Percentiles rank a stretch among this genome's conserved stretches.
These are phyloP conservation scores for Halenospora varia DNA, from an alignment of 495 filamentous ascomycete genomes.

Conservation along the genomic window DNA sequence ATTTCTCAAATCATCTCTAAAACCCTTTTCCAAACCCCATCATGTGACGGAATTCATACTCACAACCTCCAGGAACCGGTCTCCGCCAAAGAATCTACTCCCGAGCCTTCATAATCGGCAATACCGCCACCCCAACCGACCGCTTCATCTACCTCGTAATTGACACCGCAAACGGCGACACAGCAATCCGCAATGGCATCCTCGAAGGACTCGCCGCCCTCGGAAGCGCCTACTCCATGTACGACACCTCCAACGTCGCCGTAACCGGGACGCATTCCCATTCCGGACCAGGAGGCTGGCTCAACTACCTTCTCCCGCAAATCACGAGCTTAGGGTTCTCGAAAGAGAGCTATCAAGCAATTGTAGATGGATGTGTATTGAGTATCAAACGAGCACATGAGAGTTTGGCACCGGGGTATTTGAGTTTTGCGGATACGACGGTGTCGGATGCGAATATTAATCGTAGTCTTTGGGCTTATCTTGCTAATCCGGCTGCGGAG, in stretches of 20 bases:
- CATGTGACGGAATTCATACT: constrained; percentile 75
- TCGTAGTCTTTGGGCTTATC: constrained; percentile 82
- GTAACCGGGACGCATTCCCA: constrained; percentile 92
- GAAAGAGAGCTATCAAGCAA: constrained; percentile 81
- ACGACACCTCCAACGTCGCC: constrained; percentile 77
- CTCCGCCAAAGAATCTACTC: constrained; percentile 83
- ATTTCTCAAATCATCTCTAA: constrained; percentile 43
- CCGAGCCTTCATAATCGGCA: constrained; percentile 84
- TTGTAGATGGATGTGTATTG: constrained; percentile 81
- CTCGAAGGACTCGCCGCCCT: constrained; percentile 65
- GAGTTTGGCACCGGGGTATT: constrained; percentile 58
- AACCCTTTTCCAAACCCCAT: constrained; percentile 64
- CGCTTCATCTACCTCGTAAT: constrained; percentile 86
- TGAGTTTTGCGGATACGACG: constrained; percentile 29
- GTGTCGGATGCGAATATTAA: constrained; percentile 75
- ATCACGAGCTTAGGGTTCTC: constrained; percentile 85
- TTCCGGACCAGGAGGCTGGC: constrained; percentile 88
- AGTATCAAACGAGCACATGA: constrained; percentile 84
- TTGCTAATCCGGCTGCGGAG: constrained; percentile 81
- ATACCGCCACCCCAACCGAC: constrained; percentile 59
- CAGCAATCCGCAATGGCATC: constrained; percentile 80
- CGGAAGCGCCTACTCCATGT: constrained; percentile 47
- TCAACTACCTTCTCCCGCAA: constrained; percentile 94
- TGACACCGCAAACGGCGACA: constrained; percentile 82
- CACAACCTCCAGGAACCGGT: constrained; percentile 65